Base-by-base conservation (phyloP, 139 green algal species). In the Coccomyxa sp. region DNA sequence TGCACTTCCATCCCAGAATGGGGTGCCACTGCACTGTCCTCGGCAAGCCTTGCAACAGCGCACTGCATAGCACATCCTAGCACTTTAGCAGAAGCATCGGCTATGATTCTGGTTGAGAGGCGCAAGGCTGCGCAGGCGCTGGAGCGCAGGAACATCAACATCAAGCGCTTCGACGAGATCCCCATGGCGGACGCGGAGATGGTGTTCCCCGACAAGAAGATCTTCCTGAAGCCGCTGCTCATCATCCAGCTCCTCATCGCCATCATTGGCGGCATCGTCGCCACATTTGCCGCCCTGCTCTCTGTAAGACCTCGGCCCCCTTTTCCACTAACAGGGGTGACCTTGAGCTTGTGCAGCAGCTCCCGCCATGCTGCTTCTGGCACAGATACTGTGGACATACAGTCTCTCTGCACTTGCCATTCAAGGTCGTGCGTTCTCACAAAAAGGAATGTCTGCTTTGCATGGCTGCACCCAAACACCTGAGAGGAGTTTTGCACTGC, bases 181-280 rank as follows among this genome's bases (percentile, higher is more conserved):
- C 91, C 92, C 7, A 89, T 95, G 81, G 92, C 92, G 6, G 92
- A 96, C 79, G 39, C 91, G 1, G 92, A 96, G 83, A 87, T 96
- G 75, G 83, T 96, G 18, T 91, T 96, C 81, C 92, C 92, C 0
- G 90, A 94, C 58, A 95, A 94, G 82, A 76, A 64, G 38, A 80
- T 92, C 75, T 79, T 73, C 73, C 41, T 83, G 36, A 88, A 88
- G 70, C 78, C 81, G 12, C 73, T 88, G 29, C 58, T 84, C 5
- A 73, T 89, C 16, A 82, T 92, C 6, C 80, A 88, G 55, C 78
- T 92, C 79, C 29, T 81, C 0, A 75, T 91, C 14, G 88, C 86
- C 6, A 41, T 88, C 6, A 41, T 90, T 0, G 79, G 75, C 4
- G 88, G 79, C 12, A n/a, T 90, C 39, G 69, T 87, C 31, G 82